Base-by-base conservation (phyloP, 2,329 filamentous ascomycete species). In the Xylariomycetidae sp. region DNA sequence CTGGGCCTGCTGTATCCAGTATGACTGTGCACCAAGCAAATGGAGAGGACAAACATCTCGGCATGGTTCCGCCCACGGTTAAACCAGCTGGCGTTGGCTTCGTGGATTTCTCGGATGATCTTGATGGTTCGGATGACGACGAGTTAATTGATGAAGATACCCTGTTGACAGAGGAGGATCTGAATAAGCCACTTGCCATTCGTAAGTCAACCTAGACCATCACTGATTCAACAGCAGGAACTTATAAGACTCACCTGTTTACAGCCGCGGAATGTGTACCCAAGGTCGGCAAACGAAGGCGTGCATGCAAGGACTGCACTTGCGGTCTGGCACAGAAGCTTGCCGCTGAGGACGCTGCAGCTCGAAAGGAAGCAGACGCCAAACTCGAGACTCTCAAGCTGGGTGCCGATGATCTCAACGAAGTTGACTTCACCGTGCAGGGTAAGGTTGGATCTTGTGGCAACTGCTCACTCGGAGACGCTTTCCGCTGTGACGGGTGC, bases 231-330 rank as follows among this genome's bases (percentile, higher is more conserved):
- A 8, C 20, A 23, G 20, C 20, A 23, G 8, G n/a, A 8, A n/a
- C 16, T 23, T 13, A 27, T 16, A 20, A 12, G 30, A 36, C 48
- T 56, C 49, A 63, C 54, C 8, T 11, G 5, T 6, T 25, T 15
- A 37, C 42, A 77, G 89, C 92, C 33, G 76, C 82, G 16, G 87
- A 94, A 57, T 98, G 92, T 61, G 79, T 82, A 38, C 89, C 90
- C 30, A 87, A 92, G 64, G 74, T 82, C 27, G 88, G 86, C 38
- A 94, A 94, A 69, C 82, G 90, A 49, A 83, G 90, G 35, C 82
- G 89, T 42, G 88, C 92, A 37, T 98, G 92, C 72, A 97, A 98
- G 66, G 92, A 98, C 68, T 98, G 92, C 69, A 90, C 86, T 7
- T 98, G 92, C 57, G 92, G 92, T 31, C 78, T 98, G 16, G 88